Percentiles rank a stretch among this genome's conserved stretches.
Evolutionary conservation across 345 rosid genomes (phyloP).

Genomic region (Linum tenue): DNA sequence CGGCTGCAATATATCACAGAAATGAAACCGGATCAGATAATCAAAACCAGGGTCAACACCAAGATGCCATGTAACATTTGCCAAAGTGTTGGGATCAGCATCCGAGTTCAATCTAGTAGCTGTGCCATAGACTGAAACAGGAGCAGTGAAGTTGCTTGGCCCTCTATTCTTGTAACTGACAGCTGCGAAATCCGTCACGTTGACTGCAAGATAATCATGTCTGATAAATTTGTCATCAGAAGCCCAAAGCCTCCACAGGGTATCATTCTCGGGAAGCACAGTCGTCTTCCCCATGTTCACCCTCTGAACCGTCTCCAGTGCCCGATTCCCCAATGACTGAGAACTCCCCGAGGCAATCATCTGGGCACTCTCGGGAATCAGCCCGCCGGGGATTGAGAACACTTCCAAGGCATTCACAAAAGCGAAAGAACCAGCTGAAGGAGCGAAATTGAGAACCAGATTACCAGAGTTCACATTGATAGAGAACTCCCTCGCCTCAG

Average conservation of each 20-base stretch:
- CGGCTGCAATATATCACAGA: slow-evolving; percentile 46
- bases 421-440: slow-evolving; percentile 40
- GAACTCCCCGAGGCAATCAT: slow-evolving; percentile 15
- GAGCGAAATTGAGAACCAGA: slow-evolving; percentile 43
- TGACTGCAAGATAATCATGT: slow-evolving; percentile 20
- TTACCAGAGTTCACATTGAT: slow-evolving; percentile 34
- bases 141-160: slow-evolving; percentile 42
- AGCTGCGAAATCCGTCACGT: slow-evolving; percentile 28
- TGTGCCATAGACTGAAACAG: slow-evolving; percentile 62
- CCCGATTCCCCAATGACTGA: slow-evolving; percentile 27
- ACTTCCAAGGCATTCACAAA: slow-evolving; percentile 74
- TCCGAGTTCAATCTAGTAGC: slow-evolving; percentile 43
- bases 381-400: slow-evolving; percentile 44
- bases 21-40: slow-evolving; percentile 66
- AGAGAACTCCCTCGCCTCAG: slow-evolving; percentile 48
- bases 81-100: slow-evolving; percentile 13
- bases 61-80: slow-evolving; percentile 67
- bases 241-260: slow-evolving; percentile 70
- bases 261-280: slow-evolving; percentile 44
- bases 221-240: slow-evolving; percentile 42
- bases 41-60: slow-evolving; percentile 55
- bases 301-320: slow-evolving; percentile 62
- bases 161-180: slow-evolving; percentile 37
- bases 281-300: slow-evolving; percentile 75
- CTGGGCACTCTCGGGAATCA: slow-evolving; percentile 41